Conservation (phyloP, 2,329 filamentous ascomycete genomes). For the Xylaria sp. region DNA sequence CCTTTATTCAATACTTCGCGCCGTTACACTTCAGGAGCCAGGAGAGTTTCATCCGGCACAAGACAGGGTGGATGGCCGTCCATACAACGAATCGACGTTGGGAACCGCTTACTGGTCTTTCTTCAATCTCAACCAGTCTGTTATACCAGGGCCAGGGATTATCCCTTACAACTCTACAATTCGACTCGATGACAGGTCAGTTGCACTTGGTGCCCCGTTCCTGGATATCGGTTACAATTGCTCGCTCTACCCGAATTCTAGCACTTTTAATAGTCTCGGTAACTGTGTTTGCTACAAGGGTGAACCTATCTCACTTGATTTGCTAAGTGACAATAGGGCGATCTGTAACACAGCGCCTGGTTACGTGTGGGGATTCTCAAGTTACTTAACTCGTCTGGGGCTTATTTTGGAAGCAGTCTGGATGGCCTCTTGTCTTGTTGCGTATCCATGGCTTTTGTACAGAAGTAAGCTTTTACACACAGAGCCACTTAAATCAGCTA, state of each 20-base stretch:
- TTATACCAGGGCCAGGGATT: not conserved
- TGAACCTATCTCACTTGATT: not conserved
- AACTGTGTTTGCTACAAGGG: not conserved
- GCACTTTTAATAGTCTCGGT: not conserved
- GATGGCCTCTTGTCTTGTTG: not conserved
- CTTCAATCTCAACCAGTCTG: not conserved
- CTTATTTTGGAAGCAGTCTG: not conserved
- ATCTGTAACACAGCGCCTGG: not conserved
- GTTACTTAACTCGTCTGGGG: not conserved
- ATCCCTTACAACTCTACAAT: not conserved
- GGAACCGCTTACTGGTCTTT: not conserved
- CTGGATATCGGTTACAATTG: not conserved
- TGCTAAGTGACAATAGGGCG: not conserved
- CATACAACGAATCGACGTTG: not conserved
- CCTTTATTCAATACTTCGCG: not conserved
- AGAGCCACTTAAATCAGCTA: not conserved
- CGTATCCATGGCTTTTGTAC: not conserved
- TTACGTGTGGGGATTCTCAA: not conserved
- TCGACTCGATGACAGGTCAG: not conserved
- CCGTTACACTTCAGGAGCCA: not conserved
- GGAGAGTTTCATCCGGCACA: not conserved
- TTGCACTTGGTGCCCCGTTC: not conserved
- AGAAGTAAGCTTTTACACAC: not conserved
- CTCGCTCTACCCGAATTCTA: not conserved
- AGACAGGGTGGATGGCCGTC: not conserved